Base-by-base conservation (phyloP, 495 filamentous ascomycete genomes). In the Neurospora sp. region DNA sequence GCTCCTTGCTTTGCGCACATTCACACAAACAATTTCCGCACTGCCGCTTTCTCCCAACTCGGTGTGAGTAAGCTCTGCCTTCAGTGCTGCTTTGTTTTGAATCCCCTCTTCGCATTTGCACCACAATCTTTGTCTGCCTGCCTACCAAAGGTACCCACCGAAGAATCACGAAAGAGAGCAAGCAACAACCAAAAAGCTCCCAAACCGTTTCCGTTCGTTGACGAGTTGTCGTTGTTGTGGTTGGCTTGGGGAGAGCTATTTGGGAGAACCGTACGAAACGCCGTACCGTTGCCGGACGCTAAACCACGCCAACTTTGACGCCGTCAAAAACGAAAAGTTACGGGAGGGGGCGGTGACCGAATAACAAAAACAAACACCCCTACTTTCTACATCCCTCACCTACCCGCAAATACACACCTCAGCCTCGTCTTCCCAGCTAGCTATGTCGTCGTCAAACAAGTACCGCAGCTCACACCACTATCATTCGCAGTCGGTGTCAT, bases 381-480 rank as follows among this genome's bases (percentile, higher is more conserved):
- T 62, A 62, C 28, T 62, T 28, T 34, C 54, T 62, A 62, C 54
- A 17, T 62, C 54, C 54, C 54, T 62, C 54, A 62, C 54, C 54
- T 62, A 19, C 54, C 54, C 54, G 54, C 54, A 62, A 34, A 62
- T 34, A 34, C 54, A 34, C 28, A 62, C 54, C 13, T 62, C 54
- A 62, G 54, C 54, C 54, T 62, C 28, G 54, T 62, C 24, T 28
- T 28, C 24, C 24, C 24, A 28, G 24, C 24, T 11, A 19, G 45
- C 73, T 28, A 86, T 86, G 85, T 79, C 84, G 71, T 83, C 81
- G 39, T 79, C 78, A 39, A 66, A 80, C 71, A 83, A 85, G 73
- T 80, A 82, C 71, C 84, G 84, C 82, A 84, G 81, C 73, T 84
- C 84, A 31, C 79, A 83, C 54, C 54, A 62, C 76, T 83, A 85